A percentile compares a stretch with the other conserved stretches of the same genome.
Evolutionary conservation across 164 flowering plant species (phyloP).

Genomic region (Paratinospora sagittata): DNA sequence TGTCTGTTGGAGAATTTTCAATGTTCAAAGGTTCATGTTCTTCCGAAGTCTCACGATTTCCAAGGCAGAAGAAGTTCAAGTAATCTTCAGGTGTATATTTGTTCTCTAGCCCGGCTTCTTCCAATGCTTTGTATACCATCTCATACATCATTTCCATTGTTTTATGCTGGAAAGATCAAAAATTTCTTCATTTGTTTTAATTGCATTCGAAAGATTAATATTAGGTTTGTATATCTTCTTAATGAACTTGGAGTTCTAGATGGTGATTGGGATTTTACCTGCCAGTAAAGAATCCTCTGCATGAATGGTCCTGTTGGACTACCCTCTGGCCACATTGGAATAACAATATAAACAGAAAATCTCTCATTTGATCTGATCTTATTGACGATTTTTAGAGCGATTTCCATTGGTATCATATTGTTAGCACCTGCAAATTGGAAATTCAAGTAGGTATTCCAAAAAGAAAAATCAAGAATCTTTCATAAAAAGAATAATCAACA

Average conservation of each 20-base stretch:
- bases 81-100: conserved; percentile 71
- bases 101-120: conserved; percentile 81
- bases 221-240: no score
- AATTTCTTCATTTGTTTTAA: not conserved
- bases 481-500: no score
- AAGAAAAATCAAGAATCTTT: not conserved
- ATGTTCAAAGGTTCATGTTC: conserved; percentile 14
- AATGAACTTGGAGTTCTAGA: no score
- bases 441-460: not conserved
- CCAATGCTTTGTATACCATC: conserved; percentile 76
- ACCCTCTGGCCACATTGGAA: conserved; percentile 99
- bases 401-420: conserved; percentile 95
- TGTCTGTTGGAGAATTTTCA: conserved; percentile 34
- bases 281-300: conserved; percentile 92
- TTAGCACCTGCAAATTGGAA: conserved; percentile 59
- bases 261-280: no score
- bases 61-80: conserved; percentile 90
- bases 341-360: conserved; percentile 81
- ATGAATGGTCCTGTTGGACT: conserved; percentile 75
- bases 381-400: conserved; percentile 83
- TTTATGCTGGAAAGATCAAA: conserved; percentile 54
- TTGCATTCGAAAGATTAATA: no score
- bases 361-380: conserved; percentile 86
- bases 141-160: conserved; percentile 99
- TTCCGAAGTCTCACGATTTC: conserved; percentile 71